Evolutionary conservation across 805 yeast genomes (phyloP).

Genomic region (Starmerella vitae): DNA sequence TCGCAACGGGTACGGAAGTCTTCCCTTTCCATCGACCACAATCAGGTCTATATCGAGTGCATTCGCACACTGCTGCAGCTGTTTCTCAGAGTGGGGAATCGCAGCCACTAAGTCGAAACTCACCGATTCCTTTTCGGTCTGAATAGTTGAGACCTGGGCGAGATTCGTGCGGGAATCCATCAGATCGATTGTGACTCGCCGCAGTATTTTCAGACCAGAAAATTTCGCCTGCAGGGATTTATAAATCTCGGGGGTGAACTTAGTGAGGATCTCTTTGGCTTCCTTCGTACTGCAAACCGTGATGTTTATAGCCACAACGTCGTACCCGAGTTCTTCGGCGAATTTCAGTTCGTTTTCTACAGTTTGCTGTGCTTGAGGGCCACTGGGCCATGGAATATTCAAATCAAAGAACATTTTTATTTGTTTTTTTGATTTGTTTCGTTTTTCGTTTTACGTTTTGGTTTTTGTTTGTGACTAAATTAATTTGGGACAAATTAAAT

Average conservation of each 20-base stretch:
- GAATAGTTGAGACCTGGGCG: constrained; percentile 3
- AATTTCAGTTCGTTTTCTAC: constrained; percentile 20
- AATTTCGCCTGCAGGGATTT: constrained; percentile 26
- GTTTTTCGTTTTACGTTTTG: too few relatives aligned
- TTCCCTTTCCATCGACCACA: constrained; percentile 50
- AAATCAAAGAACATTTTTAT: constrained; percentile 27
- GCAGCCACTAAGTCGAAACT: constrained; percentile 71
- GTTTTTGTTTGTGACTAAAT: too few relatives aligned
- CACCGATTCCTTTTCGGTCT: constrained; percentile 4
- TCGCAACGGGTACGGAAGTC: constrained; percentile 62
- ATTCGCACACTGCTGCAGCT: constrained; percentile 58
- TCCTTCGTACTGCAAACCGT: constrained; percentile 19
- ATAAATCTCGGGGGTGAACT: constrained; percentile 21
- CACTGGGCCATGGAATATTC: constrained; percentile 28
- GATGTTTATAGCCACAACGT: constrained; percentile 64
- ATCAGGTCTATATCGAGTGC: constrained; percentile 71
- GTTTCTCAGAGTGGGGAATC: constrained; percentile 66
- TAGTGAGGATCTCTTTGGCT: constrained; percentile 13
- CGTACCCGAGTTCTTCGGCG: constrained; percentile 40
- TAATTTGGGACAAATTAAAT: too few relatives aligned
- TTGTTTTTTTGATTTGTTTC: too few relatives aligned
- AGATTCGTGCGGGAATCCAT: constrained; percentile 35
- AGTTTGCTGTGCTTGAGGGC: constrained; percentile 8
- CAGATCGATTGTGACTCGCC: constrained; percentile 62
- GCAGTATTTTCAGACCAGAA: constrained; percentile 38